Evolutionary conservation across 306 rosid species (phyloP), one percentile per base, ranked within the genome.

Genomic region (Geum urbanum): DNA sequence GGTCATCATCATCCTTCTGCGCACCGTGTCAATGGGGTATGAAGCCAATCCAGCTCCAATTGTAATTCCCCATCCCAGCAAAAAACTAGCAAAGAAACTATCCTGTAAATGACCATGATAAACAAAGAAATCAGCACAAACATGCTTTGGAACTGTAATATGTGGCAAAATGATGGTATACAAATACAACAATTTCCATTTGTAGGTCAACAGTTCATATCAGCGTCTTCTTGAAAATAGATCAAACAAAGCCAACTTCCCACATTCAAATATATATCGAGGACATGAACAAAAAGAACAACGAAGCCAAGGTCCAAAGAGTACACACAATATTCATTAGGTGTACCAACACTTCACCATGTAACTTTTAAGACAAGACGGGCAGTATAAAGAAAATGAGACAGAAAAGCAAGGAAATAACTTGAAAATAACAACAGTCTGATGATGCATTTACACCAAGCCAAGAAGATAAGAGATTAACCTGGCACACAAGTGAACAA

Each of bases 1-100:
- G 52, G 97, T 91, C 96, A 88, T 91, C 97, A 91, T 91, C 97
- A 88, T 91, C 71, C 97, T 86, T 88, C 96, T 88, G 41, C 97
- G 92, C 56, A 91, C 88, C 11, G 96, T 91, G 58, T 91, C 97
- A 15, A 85, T 74, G 14, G 97, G 97, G 80, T 91, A 91, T 63
- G 96, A 85, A 51, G 96, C 94, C 81, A 91, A 77, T 62, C 94
- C 91, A 49, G 97, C 96, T 72, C 96, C 91, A 46, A 91, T 89
- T 5, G 96, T 91, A 76, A 91, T 89, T 14, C 82, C 92, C 96
- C 96, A 89, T 74, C 96, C 97, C 79, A 91, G 79, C 62, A 89
- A 71, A 84, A 91, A 91, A 78, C 97, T 91, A 46, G 97, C 96
- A 68, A 89, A 69, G 84, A 91, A 91, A 78, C 87, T 89, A 85